Evolutionary conservation across 2,329 filamentous ascomycete genomes (phyloP).

Genomic region (Ophiostoma ips): DNA sequence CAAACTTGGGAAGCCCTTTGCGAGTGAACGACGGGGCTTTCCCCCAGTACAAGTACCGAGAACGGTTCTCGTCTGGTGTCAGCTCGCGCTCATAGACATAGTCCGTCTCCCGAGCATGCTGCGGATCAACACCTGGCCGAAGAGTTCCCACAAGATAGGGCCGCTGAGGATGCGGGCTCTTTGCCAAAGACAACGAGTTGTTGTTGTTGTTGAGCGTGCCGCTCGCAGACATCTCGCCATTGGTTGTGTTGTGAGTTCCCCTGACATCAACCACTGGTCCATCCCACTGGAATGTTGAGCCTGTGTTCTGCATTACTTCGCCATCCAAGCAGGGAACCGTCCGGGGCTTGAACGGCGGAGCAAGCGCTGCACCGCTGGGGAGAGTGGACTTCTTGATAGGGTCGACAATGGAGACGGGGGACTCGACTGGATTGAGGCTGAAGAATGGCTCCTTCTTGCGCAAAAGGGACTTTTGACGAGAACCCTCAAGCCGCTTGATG

Average conservation of each 20-base stretch:
- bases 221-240: not conserved
- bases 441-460: constrained; percentile 14
- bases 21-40: constrained; percentile 36
- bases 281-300: constrained; percentile 4
- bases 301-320: not conserved
- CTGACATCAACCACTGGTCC: not conserved
- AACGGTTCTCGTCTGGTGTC: constrained; percentile 43
- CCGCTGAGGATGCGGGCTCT: constrained; percentile 12
- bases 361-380: constrained; percentile 32
- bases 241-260: not conserved
- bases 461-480: constrained; percentile 9
- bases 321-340: not conserved
- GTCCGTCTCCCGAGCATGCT: constrained; percentile 29
- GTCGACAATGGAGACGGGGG: constrained; percentile 15
- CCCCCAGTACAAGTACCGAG: constrained; percentile 48
- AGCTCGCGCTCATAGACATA: constrained; percentile 43
- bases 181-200: constrained; percentile 8
- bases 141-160: constrained; percentile 44
- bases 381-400: constrained; percentile 24
- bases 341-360: constrained; percentile 35
- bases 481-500: constrained; percentile 11
- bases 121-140: constrained; percentile 29
- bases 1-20: constrained; percentile 46
- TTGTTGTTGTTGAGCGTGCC: not conserved
- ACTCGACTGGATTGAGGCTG: constrained; percentile 19